Conservation (phyloP, 2,329 filamentous ascomycete species). For the Neopestalotiopsis clavispora region DNA sequence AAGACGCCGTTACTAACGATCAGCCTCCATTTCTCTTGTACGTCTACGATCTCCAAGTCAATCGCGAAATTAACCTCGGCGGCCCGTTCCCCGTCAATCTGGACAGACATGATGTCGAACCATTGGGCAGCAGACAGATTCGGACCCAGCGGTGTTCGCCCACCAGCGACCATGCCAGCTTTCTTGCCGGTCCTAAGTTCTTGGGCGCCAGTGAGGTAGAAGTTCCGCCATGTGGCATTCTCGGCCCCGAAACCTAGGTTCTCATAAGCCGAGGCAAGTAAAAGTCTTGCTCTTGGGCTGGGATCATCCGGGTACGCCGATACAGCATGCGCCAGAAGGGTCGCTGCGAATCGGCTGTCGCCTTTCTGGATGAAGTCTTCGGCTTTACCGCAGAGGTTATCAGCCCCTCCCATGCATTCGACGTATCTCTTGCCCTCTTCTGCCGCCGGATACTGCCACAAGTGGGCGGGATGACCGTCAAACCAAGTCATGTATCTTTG, state of each 20-base stretch:
- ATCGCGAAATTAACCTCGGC: slow-evolving; percentile 8
- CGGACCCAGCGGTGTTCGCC: slow-evolving; percentile 13
- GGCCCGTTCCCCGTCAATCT: slow-evolving; percentile 19
- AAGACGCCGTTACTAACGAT: slow-evolving; percentile 27
- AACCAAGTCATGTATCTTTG: slow-evolving; percentile 35
- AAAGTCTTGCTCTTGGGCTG: slow-evolving; percentile 20
- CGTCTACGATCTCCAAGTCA: slow-evolving; percentile 19
- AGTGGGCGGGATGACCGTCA: slow-evolving; percentile 33
- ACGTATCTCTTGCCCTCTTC: slow-evolving; percentile 41
- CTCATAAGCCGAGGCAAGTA: slow-evolving; percentile 38
- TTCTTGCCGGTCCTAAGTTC: slow-evolving; percentile 28
- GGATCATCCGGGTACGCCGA: slow-evolving; percentile 29
- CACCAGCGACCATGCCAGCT: slow-evolving; percentile 8
- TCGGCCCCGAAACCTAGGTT: slow-evolving; percentile 41
- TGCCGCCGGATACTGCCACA: slow-evolving; percentile 41
- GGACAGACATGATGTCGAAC: slow-evolving; percentile 19
- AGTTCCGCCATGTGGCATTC: slow-evolving; percentile 46
- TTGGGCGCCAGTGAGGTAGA: slow-evolving; percentile 38
- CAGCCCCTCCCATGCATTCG: slow-evolving; percentile 40
- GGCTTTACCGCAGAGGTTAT: slow-evolving; percentile 35
- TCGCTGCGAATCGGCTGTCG: slow-evolving; percentile 44
- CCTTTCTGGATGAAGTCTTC: slow-evolving; percentile 31
- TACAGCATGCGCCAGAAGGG: slow-evolving; percentile 38
- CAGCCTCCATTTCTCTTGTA: slow-evolving; percentile 29
- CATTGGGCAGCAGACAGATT: slow-evolving; percentile 15